Base-by-base conservation (phyloP, 2,329 filamentous ascomycete species). In the Nothophaeocryptopus gaeumannii region DNA sequence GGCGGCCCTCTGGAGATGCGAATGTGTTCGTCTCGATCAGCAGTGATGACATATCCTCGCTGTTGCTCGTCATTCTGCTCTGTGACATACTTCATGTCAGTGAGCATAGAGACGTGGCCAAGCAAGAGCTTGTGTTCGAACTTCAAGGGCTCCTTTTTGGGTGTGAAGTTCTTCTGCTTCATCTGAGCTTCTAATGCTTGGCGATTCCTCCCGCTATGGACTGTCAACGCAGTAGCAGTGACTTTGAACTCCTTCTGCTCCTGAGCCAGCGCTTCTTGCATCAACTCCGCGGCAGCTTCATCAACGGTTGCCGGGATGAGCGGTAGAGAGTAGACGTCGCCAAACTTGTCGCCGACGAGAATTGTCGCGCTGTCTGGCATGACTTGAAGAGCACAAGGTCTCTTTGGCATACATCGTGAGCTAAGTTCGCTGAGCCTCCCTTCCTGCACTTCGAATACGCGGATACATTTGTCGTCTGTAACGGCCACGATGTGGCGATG, bases 21-120 rank as follows among this genome's bases (percentile, higher is more conserved):
- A 63, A 99, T 92, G 70, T 99, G 93, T 70, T 89, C 83, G 64
- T 88, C 84, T 53, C 84, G 77, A 67, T 88, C 85, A 13, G 81
- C 78, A 10, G 84, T 86, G 39, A 88, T 70, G 40, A 88, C 80
- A 60, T 85, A 86, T 43, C 67, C 74, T 46, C 77, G 75, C n/a
- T 65, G 58, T 33, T 69, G 68, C 13, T 68, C 68, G 52, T 83
- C 52, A 5, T 49, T 20, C 58, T 75, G 66, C 63, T 75, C 64
- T n/a, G 71, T 73, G 5, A 76, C 78, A 36, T 82, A 75, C 2
- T 76, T 70, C 44, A 96, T 68, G 63, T 89, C 85, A 1, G 91
- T 96, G 42, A 99, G 81, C 82, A 97, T 88, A 1, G 92, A 96
- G 11, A 99, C 93, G 70, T 99, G 93, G 10, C 93, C 93, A 0